Evolutionary conservation across 305 asterid species (phyloP), one percentile per base, ranked within the genome.

Genomic region (Salvia sclarea): DNA sequence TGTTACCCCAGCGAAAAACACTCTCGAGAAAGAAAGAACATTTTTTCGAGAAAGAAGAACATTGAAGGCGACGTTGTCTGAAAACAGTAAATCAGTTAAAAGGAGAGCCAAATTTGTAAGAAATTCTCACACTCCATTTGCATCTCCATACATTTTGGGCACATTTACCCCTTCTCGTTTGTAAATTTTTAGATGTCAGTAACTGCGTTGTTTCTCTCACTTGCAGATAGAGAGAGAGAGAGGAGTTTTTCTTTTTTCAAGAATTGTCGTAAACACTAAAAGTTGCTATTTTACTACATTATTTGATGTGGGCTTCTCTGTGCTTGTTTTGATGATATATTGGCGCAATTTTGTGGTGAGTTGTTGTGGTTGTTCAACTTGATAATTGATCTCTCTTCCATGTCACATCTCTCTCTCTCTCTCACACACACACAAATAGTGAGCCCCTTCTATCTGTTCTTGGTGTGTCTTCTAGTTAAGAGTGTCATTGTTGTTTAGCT

Each of bases 311-410:
- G 61, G 69, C 49, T 17, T 71, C 71, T 71, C 64, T 53, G 13
- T 61, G 55, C 8, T 57, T 61, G 50, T 60, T 38, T 37, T 12
- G 11, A 38, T 38, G 30, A 24, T 35, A 30, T 62, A 63, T 67
- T 72, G 55, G 83, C 77, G 69, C 69, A 76, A 64, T 64, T 43
- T 58, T 47, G 78, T 78, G 55, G 66, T 75, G 79, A 69, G 74
- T 82, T 71, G 85, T 70, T 80, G 80, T 61, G 80, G 81, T 74
- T 58, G 78, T 75, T 83, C 82, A 70, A 72, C 84, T 64, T 79
- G 75, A 69, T 57, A 69, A n/a, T n/a, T n/a, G n/a, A n/a, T n/a
- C 71, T 81, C 40, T 79, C 60, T 21, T 17, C 74, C 35, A 58
- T 52, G 74, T 74, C 69, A 76, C 22, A 38, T 64, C 68, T 55